Percentiles rank a stretch among this genome's conserved stretches.
These are phyloP conservation scores for Cyberlindnera xylosilytica DNA, from an alignment of 805 yeast genomes.

Conservation along the genomic window DNA sequence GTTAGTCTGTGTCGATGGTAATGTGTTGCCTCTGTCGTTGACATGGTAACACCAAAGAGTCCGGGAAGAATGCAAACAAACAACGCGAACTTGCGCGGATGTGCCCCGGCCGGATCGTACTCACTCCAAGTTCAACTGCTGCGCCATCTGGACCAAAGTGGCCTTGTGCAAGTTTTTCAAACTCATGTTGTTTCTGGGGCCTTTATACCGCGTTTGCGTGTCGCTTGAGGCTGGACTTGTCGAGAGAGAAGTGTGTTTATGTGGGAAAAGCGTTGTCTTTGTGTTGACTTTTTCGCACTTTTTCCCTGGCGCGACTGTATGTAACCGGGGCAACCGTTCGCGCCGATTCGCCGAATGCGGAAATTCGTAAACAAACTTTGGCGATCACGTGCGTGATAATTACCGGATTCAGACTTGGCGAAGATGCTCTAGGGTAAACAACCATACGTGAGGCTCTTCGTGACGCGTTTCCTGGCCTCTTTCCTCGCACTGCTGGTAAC, in stretches of 20 bases:
- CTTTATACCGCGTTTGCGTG: too few species aligned
- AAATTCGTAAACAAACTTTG: constrained; percentile 20
- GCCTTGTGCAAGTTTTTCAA: constrained; percentile 35
- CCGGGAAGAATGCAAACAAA: not conserved
- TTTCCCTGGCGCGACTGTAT: not conserved
- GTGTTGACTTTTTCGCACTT: constrained; percentile 7
- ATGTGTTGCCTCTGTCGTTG: too few species aligned
- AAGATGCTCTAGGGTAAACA: not conserved
- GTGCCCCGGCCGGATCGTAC: constrained; percentile 12
- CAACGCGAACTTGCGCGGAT: constrained; percentile 1
- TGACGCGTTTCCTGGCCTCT: constrained; percentile 26
- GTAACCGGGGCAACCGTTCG: not conserved
- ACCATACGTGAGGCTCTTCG: constrained; percentile 1
- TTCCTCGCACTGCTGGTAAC: too few species aligned
- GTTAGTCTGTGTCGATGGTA: too few species aligned
- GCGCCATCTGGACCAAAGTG: constrained; percentile 35
- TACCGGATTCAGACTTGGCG: not conserved
- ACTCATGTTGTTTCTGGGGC: constrained; percentile 25
- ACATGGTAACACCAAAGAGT: not conserved
- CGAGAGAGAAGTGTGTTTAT: not conserved
- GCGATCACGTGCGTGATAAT: not conserved
- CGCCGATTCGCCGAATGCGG: constrained; percentile 14
- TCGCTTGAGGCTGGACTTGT: too few species aligned
- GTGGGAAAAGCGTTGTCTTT: constrained; percentile 1
- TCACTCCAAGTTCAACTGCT: constrained; percentile 33